phyloP scores from a whole-genome alignment of 257 asterid species.

The Thymus quinquecostatus region DNA sequence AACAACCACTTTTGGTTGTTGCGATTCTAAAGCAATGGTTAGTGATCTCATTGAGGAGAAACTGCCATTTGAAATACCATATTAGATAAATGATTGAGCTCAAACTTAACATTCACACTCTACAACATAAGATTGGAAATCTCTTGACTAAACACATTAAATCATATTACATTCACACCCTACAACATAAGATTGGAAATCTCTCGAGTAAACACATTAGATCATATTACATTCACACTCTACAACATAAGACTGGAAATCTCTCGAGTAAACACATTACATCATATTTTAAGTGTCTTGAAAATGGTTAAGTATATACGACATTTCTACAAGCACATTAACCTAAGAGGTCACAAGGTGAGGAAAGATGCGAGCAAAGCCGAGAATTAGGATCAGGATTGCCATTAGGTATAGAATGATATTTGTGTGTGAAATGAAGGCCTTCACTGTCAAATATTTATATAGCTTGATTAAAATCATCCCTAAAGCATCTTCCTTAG shows the following conservation, averaged over 20 bases:
- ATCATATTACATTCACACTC: too few relatives aligned
- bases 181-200: too few relatives aligned
- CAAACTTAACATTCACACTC: neutral
- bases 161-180: too few relatives aligned
- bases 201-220: too few relatives aligned
- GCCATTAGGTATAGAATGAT: neutral
- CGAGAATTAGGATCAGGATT: neutral
- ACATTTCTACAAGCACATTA: neutral
- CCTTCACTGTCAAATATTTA: neutral
- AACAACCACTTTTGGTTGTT: constrained; percentile 74
- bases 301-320: neutral
- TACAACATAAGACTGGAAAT: too few relatives aligned
- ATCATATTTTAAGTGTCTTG: neutral
- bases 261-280: neutral
- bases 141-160: too few relatives aligned
- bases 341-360: neutral
- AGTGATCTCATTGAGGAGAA: constrained; percentile 51
- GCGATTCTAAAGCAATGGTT: constrained; percentile 58
- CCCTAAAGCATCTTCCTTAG: neutral
- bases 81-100: constrained; percentile 29
- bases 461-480: neutral
- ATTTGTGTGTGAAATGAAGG: neutral
- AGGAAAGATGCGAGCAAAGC: neutral
- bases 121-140: too few relatives aligned
- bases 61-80: constrained; percentile 44